Evolutionary conservation across 75 land plant genomes (phyloP), one percentile per base, ranked within the genome.

Genomic region (Pinus tabuliformis): DNA sequence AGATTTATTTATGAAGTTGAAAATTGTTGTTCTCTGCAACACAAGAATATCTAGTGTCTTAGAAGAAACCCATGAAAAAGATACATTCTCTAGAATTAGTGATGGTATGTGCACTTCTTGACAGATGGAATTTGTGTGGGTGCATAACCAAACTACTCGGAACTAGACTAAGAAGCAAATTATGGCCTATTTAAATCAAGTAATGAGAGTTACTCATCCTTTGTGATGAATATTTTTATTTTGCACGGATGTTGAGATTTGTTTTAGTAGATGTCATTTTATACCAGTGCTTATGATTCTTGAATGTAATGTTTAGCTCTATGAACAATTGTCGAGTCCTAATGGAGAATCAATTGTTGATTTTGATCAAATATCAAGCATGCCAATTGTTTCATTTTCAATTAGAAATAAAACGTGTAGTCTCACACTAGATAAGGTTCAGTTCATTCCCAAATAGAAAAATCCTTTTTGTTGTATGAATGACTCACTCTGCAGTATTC

Each of bases 91-190:
- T 8, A 70, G 62, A 72, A 62, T 56, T 14, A 74, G 68, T 18
- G 73, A 71, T 76, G 80, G 64, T 56, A 16, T 79, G 59, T 94
- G 97, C 75, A 80, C 82, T 36, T 83, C 88, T 54, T 94, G 97
- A 80, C 82, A 94, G 80, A 88, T 92, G 91, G 89, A 89, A 42
- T 95, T 92, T 36, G 83, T 92, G 3, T 94, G 97, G 97, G 82
- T 86, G 18, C 86, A 88, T 62, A 92, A 85, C 78, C 87, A 92
- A 79, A 80, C 92, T 5, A 75, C 75, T 52, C 64, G 82, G 37
- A 86, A 90, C 77, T 33, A 78, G 21, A 88, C 92, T 16, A 78
- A 86, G 79, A 86, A 86, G 24, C 73, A 81, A 65, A 87, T 90
- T 52, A 58, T 88, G 63, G 75, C 37, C 49, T 94, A 94, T 75